A percentile compares a stretch with the other conserved stretches of the same genome.
Evolutionary conservation across 805 yeast species (phyloP).

Genomic region (Candida golubevii): DNA sequence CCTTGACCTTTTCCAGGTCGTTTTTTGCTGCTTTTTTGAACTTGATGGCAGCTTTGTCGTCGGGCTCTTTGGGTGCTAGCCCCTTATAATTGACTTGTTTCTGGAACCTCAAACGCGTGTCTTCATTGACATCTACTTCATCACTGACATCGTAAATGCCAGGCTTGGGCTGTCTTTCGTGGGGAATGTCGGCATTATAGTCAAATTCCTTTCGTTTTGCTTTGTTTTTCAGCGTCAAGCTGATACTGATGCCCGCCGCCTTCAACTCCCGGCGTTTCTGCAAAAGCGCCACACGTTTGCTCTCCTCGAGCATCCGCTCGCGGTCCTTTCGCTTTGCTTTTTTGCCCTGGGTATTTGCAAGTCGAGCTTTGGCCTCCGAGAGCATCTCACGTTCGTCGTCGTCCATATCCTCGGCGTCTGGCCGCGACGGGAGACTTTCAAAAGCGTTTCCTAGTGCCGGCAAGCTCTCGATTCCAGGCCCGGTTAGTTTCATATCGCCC

Average conservation of each 20-base stretch:
- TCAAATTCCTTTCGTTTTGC: constrained; percentile 62
- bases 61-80: constrained; percentile 34
- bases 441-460: constrained; percentile 48
- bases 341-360: constrained; percentile 90
- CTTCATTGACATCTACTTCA: constrained; percentile 46
- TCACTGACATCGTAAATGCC: constrained; percentile 66
- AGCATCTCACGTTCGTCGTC: constrained; percentile 91
- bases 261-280: constrained; percentile 80
- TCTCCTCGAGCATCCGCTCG: constrained; percentile 78
- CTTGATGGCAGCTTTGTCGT: constrained; percentile 28
- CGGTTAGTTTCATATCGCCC: constrained; percentile 39
- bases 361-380: constrained; percentile 88
- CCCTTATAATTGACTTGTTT: constrained; percentile 43
- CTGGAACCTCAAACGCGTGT: constrained; percentile 40
- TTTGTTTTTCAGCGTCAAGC: constrained; percentile 49
- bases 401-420: constrained; percentile 73
- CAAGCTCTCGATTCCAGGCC: constrained; percentile 50
- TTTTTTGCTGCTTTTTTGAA: constrained; percentile 18
- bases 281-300: constrained; percentile 65
- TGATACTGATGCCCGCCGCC: constrained; percentile 65
- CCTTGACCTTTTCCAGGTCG: constrained; percentile 17
- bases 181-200: constrained; percentile 78
- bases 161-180: constrained; percentile 61
- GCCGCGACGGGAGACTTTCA: constrained; percentile 75
- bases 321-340: constrained; percentile 88